Percentiles rank a stretch among this genome's conserved stretches.
These are phyloP conservation scores for Colletotrichum sansevieriae DNA, from an alignment of 2,329 filamentous ascomycete species.

Conservation along the genomic window DNA sequence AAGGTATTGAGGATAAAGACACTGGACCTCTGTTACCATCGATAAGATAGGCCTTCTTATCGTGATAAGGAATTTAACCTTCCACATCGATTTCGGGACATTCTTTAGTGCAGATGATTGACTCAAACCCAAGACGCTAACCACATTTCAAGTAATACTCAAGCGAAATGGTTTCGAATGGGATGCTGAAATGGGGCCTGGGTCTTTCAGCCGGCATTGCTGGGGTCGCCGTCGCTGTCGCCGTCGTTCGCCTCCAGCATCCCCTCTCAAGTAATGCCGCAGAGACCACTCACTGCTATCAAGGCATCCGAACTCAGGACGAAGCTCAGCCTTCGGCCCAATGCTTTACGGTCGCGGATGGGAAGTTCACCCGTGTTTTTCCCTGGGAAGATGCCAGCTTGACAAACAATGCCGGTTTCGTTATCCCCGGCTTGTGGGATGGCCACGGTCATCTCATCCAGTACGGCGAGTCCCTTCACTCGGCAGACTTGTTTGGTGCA, in stretches of 20 bases:
- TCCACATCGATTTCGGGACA: constrained; percentile 32
- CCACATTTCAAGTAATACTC: constrained; percentile 12
- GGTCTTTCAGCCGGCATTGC: constrained; percentile 47
- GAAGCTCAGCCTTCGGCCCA: constrained; percentile 54
- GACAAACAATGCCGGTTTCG: constrained; percentile 59
- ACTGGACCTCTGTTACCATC: too few relatives aligned
- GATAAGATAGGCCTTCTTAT: constrained; percentile 38
- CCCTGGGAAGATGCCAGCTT: constrained; percentile 48
- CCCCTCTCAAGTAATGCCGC: constrained; percentile 28
- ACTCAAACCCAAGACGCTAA: not conserved
- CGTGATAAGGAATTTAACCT: constrained; percentile 35
- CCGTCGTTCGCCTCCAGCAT: constrained; percentile 45
- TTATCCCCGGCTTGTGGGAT: constrained; percentile 78
- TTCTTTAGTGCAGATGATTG: not conserved
- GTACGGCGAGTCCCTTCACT: constrained; percentile 77
- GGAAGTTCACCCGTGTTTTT: constrained; percentile 65
- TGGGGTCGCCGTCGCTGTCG: constrained; percentile 50
- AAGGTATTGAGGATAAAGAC: too few relatives aligned
- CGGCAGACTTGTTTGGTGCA: constrained; percentile 73
- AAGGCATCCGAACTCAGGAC: constrained; percentile 54
- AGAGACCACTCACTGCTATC: constrained; percentile 56
- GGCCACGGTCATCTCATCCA: constrained; percentile 76
- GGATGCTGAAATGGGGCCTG: constrained; percentile 40
- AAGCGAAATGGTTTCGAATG: constrained; percentile 29
- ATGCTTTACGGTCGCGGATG: constrained; percentile 69